phyloP scores from a whole-genome alignment of 1,139 yeast genomes.

The Groenewaldozyma sp. region DNA sequence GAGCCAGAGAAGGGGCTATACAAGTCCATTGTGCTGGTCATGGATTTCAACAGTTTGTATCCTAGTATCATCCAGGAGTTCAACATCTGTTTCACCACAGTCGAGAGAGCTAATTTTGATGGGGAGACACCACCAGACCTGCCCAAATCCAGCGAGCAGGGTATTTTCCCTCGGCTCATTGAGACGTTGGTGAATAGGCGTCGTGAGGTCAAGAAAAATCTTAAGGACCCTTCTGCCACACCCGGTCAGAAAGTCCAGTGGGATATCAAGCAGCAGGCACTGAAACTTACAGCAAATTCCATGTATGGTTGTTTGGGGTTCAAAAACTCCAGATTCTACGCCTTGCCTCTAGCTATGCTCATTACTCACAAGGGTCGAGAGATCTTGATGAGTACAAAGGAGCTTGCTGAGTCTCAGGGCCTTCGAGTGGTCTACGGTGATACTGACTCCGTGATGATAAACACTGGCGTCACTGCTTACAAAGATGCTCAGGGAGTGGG shows the following conservation, averaged over 20 bases:
- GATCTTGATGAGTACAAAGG: slow-evolving; percentile 86
- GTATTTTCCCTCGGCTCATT: slow-evolving; percentile 79
- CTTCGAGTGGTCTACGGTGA: slow-evolving; percentile 94
- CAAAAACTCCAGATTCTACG: slow-evolving; percentile 85
- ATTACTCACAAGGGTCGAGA: slow-evolving; percentile 96
- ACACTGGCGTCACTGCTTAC: slow-evolving; percentile 66
- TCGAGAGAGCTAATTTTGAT: slow-evolving; percentile 55
- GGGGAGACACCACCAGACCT: slow-evolving; percentile 57
- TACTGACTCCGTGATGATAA: slow-evolving; percentile 98
- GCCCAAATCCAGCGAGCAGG: slow-evolving; percentile 57
- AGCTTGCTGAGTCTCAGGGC: slow-evolving; percentile 76
- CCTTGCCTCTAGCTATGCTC: slow-evolving; percentile 91
- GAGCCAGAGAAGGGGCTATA: slow-evolving; percentile 96
- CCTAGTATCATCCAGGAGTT: slow-evolving; percentile 97
- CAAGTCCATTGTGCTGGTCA: slow-evolving; percentile 78
- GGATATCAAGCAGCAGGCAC: slow-evolving; percentile 93
- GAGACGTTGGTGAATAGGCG: slow-evolving; percentile 84
- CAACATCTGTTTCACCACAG: slow-evolving; percentile 95
- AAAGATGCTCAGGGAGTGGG: slow-evolving; percentile 78
- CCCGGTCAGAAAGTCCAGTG: slow-evolving; percentile 52
- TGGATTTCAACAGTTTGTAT: slow-evolving; percentile 97
- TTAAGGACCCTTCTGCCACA: slow-evolving; percentile 65
- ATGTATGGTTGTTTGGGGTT: slow-evolving; percentile 99
- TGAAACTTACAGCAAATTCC: slow-evolving; percentile 94
- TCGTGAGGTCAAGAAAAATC: slow-evolving; percentile 78